Percentiles rank a stretch among this genome's conserved stretches.
These are phyloP conservation scores for Yamadazyma mexicana DNA, from an alignment of 1,139 yeast species.

Conservation along the genomic window DNA sequence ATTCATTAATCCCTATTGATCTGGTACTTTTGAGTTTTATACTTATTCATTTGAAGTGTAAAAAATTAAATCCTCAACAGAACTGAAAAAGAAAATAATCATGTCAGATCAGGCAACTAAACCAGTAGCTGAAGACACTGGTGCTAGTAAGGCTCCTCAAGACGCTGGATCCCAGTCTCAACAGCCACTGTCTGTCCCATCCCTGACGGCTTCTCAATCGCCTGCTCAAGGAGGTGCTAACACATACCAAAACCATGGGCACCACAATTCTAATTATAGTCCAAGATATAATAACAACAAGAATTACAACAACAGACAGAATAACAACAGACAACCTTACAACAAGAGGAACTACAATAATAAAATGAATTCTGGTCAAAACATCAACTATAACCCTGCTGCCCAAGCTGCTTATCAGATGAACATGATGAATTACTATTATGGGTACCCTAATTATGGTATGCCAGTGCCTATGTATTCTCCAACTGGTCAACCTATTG, in stretches of 20 bases:
- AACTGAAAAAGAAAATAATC: not conserved
- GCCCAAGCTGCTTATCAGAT: conserved; percentile 15
- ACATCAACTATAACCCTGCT: conserved; percentile 14
- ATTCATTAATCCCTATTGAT: not conserved
- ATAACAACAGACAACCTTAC: conserved; percentile 7
- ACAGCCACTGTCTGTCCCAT: not conserved
- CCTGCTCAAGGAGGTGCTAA: not conserved
- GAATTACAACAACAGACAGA: conserved; percentile 5
- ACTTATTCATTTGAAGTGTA: conserved; percentile 2
- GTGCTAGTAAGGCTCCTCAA: not conserved
- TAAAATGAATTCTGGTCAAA: conserved; percentile 11
- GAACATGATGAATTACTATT: conserved; percentile 22
- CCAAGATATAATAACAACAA: conserved; percentile 6
- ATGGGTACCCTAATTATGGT: conserved; percentile 16
- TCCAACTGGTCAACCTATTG: conserved; percentile 8
- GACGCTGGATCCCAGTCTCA: not conserved
- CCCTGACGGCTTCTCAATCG: not conserved
- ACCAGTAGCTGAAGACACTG: not conserved
- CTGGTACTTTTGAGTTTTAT: not conserved
- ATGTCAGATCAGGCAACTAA: conserved; percentile 1
- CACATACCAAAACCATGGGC: not conserved
- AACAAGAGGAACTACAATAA: conserved; percentile 8
- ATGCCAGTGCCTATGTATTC: conserved; percentile 13
- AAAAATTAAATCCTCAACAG: too few species aligned
- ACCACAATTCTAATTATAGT: conserved; percentile 3